These are phyloP conservation scores for Mycothermus thermophilus DNA, from an alignment of 495 filamentous ascomycete genomes.

Conservation along the genomic window DNA sequence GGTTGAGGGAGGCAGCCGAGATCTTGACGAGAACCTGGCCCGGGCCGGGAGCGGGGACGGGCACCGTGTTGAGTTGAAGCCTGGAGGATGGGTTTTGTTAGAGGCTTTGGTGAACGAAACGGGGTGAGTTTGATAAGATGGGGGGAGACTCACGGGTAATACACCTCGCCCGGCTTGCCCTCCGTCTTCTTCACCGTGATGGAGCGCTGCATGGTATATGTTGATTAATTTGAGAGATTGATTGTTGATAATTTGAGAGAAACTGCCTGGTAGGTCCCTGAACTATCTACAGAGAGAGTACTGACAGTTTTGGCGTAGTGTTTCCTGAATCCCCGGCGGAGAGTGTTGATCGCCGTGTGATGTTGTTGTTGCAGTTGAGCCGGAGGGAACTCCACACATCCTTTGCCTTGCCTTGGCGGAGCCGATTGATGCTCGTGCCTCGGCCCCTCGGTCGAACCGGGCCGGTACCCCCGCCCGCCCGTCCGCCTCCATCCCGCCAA, in stretches of 20 bases:
- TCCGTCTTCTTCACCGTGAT: conserved; percentile 40
- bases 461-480: conserved; percentile 1
- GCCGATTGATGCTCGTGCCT: conserved; percentile 12
- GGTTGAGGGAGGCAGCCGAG: conserved; percentile 70
- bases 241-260: not conserved
- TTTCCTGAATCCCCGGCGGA: not conserved
- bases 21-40: conserved; percentile 55
- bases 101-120: not conserved
- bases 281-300: no score
- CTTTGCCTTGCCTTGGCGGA: conserved; percentile 9
- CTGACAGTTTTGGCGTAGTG: no score
- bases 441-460: conserved; percentile 5
- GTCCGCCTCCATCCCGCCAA: not conserved
- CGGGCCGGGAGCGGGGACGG: conserved; percentile 45
- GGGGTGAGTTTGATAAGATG: not conserved
- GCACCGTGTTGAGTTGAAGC: conserved; percentile 45
- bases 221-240: not conserved
- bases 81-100: conserved; percentile 22
- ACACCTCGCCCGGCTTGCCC: conserved; percentile 75
- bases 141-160: conserved; percentile 46
- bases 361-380: no score
- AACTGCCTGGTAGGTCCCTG: no score
- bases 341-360: not conserved
- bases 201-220: conserved; percentile 33
- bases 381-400: not conserved